Conservation (phyloP, 257 asterid genomes). For the Solanum dulcamara region DNA sequence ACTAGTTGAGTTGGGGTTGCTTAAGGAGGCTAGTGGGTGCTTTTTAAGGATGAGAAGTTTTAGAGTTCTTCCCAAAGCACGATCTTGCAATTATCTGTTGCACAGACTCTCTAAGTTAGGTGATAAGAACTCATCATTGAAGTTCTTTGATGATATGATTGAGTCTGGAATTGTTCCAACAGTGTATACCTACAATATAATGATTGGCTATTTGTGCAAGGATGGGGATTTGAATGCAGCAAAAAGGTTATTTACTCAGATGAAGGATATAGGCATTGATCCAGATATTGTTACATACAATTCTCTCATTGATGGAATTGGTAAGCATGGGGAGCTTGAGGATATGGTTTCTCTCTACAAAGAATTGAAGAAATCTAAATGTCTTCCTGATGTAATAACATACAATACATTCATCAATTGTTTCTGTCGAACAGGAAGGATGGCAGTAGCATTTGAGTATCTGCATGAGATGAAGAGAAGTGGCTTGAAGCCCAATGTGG, state of each 20-base stretch:
- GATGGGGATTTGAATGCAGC: slow-evolving; percentile 66
- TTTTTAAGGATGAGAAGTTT: slow-evolving; percentile 57
- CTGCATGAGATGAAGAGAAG: slow-evolving; percentile 68
- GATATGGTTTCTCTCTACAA: slow-evolving; percentile 44
- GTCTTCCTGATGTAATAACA: slow-evolving; percentile 68
- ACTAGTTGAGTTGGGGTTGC: slow-evolving; percentile 54
- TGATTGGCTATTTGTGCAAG: slow-evolving; percentile 67
- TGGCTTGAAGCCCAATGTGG: slow-evolving; percentile 55
- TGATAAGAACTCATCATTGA: slow-evolving; percentile 29
- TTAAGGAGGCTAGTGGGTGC: slow-evolving; percentile 71
- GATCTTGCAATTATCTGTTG: slow-evolving; percentile 78
- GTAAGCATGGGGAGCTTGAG: slow-evolving; percentile 57
- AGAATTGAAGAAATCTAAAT: slow-evolving; percentile 62
- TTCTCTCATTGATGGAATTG: slow-evolving; percentile 69
- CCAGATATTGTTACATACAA: slow-evolving; percentile 84
- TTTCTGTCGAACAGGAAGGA: slow-evolving; percentile 56
- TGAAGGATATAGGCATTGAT: slow-evolving; percentile 48
- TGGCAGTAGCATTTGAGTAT: slow-evolving; percentile 54
- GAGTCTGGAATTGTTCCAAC: slow-evolving; percentile 54
- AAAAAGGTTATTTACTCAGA: slow-evolving; percentile 34
- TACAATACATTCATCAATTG: slow-evolving; percentile 82
- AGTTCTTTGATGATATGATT: slow-evolving; percentile 52
- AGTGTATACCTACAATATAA: slow-evolving; percentile 57
- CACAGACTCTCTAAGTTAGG: slow-evolving; percentile 39
- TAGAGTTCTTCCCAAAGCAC: slow-evolving; percentile 50